Evolutionary conservation across 306 rosid genomes (phyloP).

Genomic region (Pterocarpus santalinus): DNA sequence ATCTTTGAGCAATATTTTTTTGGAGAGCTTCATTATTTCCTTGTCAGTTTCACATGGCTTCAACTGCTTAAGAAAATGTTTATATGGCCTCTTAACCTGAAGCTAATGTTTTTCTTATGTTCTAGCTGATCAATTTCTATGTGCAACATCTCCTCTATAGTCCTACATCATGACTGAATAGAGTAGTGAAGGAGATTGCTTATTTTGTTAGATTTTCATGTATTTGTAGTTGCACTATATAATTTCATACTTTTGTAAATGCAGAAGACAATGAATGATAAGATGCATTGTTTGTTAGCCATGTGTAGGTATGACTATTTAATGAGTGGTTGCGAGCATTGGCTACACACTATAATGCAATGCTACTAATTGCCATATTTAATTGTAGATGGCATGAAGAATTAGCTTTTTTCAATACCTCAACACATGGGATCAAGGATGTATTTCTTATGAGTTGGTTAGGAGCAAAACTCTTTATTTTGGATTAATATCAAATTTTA

Average conservation of each 20-base stretch:
- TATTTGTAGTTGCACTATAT: constrained; percentile 34
- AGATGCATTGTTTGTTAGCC: constrained; percentile 42
- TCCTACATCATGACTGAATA: constrained; percentile 54
- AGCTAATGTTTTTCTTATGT: constrained; percentile 34
- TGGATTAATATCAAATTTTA: constrained; percentile 21
- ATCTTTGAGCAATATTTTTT: not conserved
- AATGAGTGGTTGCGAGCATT: constrained; percentile 35
- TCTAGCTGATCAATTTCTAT: constrained; percentile 86
- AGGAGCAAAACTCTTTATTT: constrained; percentile 21
- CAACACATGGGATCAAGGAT: constrained; percentile 18
- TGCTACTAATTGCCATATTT: constrained; percentile 2
- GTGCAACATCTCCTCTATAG: constrained; percentile 87
- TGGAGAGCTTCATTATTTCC: not conserved
- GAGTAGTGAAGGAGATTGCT: constrained; percentile 38
- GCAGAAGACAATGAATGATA: constrained; percentile 55
- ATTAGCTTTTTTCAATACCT: constrained; percentile 32
- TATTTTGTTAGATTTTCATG: constrained; percentile 46
- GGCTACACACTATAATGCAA: constrained; percentile 37
- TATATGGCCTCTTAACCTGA: not conserved
- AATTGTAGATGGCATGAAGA: constrained; percentile 17
- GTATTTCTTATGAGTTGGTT: constrained; percentile 23
- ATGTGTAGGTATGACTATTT: constrained; percentile 36
- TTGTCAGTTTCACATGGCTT: constrained; percentile 28
- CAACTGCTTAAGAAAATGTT: constrained; percentile 11
- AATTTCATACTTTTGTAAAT: constrained; percentile 50